Percentiles rank a stretch among this genome's conserved stretches.
phyloP scores from a whole-genome alignment of 352 stramenopile species.

The Globisporangium takayamanum region DNA sequence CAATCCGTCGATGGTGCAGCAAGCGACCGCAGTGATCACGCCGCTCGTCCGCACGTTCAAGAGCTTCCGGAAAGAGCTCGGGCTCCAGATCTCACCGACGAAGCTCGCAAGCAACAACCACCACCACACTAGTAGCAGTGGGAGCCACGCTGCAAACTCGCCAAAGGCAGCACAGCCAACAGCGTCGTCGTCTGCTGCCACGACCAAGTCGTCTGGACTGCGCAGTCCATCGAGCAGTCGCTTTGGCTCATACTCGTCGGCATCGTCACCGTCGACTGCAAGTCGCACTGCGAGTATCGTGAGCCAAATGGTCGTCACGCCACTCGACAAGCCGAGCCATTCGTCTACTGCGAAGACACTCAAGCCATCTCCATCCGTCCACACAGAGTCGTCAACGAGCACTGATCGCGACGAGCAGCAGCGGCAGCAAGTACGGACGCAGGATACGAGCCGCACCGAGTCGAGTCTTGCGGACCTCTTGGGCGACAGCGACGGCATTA shows the following conservation, averaged over 20 bases:
- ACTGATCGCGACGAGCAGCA: not conserved
- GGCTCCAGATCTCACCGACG: constrained; percentile 16
- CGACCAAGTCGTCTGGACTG: constrained; percentile 8
- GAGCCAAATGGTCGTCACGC: constrained; percentile 7
- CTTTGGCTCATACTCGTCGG: constrained; percentile 10
- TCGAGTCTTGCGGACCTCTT: not conserved
- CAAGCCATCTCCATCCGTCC: not conserved
- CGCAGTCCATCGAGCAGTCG: constrained; percentile 7
- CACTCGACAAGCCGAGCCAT: not conserved
- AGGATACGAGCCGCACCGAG: not conserved
- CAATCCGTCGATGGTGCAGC: not conserved
- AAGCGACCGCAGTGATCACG: constrained; percentile 12
- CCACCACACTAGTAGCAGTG: constrained; percentile 1
- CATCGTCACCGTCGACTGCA: not conserved
- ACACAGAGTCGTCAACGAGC: not conserved
- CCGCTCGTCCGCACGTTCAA: constrained; percentile 56
- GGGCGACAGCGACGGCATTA: constrained; percentile 1
- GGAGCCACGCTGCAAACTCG: not conserved
- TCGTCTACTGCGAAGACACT: not conserved
- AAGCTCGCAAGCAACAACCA: constrained; percentile 7
- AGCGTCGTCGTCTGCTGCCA: not conserved
- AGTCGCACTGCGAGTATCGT: constrained; percentile 14
- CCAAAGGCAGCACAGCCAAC: not conserved
- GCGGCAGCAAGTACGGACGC: not conserved
- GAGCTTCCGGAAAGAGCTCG: constrained; percentile 45